Evolutionary conservation across 805 yeast genomes (phyloP).

Genomic region (Yarrowia sp.): DNA sequence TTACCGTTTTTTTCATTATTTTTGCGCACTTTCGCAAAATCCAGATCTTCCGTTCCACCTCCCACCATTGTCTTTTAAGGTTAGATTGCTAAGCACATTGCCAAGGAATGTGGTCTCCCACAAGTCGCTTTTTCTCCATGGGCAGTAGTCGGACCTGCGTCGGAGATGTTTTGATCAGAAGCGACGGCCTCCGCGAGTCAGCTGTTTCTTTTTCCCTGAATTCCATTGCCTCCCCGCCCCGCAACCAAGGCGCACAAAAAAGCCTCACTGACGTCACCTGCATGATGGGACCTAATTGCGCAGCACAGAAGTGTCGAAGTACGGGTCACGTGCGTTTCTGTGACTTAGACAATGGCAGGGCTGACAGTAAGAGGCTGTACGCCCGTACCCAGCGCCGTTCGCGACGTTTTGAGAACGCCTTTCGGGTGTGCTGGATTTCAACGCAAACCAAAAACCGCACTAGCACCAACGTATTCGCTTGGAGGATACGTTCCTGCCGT

Average conservation of each 20-base stretch:
- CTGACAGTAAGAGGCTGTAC: no score
- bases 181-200: not conserved
- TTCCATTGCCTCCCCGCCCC: no score
- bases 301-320: not conserved
- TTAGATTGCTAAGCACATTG: not conserved
- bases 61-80: not conserved
- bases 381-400: no score
- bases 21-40: not conserved
- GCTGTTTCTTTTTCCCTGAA: no score
- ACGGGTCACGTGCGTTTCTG: not conserved
- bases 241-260: not conserved
- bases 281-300: not conserved
- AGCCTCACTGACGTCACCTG: slow-evolving; percentile 20
- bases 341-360: not conserved
- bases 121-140: not conserved
- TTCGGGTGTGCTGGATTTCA: no score
- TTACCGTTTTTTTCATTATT: not conserved
- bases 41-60: not conserved
- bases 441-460: no score
- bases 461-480: no score
- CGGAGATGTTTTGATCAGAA: not conserved
- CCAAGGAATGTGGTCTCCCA: not conserved
- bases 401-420: no score
- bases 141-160: not conserved
- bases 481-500: no score